phyloP scores from a whole-genome alignment of 140 eudicot species.

The Cichorium intybus region DNA sequence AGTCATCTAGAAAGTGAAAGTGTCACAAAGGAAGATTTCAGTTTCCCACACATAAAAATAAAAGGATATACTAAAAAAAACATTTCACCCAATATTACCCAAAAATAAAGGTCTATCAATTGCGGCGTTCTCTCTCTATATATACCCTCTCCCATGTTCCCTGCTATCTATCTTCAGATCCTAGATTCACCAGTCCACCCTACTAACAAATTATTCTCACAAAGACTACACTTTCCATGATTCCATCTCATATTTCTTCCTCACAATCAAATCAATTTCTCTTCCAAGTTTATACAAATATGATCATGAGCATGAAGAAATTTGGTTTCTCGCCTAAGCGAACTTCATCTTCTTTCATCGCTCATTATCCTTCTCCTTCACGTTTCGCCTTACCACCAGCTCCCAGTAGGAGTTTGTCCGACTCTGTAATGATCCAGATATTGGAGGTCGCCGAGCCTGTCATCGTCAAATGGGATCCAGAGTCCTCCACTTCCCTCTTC shows the following conservation, averaged over 20 bases:
- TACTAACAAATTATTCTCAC: too few relatives aligned
- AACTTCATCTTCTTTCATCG: conserved; percentile 35
- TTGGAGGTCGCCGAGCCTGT: conserved; percentile 37
- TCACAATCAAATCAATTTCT: too few relatives aligned
- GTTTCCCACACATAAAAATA: conserved; percentile 7
- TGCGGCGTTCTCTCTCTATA: conserved; percentile 13
- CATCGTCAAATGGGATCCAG: conserved; percentile 45
- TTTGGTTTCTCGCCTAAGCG: conserved; percentile 27
- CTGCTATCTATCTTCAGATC: too few relatives aligned
- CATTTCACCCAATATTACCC: neutral
- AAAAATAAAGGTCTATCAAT: neutral
- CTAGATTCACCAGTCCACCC: too few relatives aligned
- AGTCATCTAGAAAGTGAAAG: too few relatives aligned
- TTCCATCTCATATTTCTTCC: neutral
- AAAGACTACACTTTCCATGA: neutral
- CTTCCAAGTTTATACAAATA: too few relatives aligned
- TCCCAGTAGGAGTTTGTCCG: conserved; percentile 38
- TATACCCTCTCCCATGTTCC: too few relatives aligned
- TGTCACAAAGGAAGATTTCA: too few relatives aligned
- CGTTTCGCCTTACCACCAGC: conserved; percentile 28
- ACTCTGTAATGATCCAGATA: conserved; percentile 26
- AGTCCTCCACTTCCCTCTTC: conserved; percentile 43
- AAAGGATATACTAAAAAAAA: too few relatives aligned
- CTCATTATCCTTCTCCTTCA: conserved; percentile 35
- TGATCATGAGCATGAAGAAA: conserved; percentile 39